These are phyloP conservation scores for Pythium monospermum DNA, from an alignment of 352 stramenopile species.

Conservation along the genomic window DNA sequence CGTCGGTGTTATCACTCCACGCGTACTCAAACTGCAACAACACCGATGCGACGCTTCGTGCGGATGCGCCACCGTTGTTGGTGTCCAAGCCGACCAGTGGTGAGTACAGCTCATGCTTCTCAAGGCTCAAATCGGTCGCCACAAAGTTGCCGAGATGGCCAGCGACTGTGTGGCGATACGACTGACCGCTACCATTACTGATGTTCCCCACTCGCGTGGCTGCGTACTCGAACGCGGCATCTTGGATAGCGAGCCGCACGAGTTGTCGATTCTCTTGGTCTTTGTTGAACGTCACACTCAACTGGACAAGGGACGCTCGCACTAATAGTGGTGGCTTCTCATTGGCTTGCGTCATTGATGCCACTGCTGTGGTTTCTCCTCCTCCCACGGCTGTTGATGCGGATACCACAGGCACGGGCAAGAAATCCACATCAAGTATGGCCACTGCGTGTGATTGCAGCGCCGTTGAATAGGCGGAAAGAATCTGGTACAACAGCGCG, in stretches of 20 bases:
- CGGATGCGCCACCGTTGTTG: slow-evolving; percentile 16
- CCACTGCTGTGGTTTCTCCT: too few species aligned
- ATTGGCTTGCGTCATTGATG: not conserved
- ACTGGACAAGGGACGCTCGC: slow-evolving; percentile 60
- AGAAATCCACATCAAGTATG: not conserved
- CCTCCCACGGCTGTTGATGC: too few species aligned
- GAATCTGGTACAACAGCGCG: slow-evolving; percentile 64
- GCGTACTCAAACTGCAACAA: slow-evolving; percentile 36
- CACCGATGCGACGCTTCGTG: slow-evolving; percentile 4
- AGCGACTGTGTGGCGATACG: slow-evolving; percentile 18
- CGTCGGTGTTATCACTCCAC: slow-evolving; percentile 11
- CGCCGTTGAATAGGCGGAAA: slow-evolving; percentile 47
- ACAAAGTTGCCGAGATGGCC: slow-evolving; percentile 72
- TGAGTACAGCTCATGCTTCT: slow-evolving; percentile 60
- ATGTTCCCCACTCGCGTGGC: slow-evolving; percentile 1
- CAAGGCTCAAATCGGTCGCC: slow-evolving; percentile 61
- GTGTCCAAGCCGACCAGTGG: slow-evolving; percentile 63
- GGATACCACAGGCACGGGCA: not conserved
- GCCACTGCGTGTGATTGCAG: slow-evolving; percentile 36
- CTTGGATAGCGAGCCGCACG: slow-evolving; percentile 49
- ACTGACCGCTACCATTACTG: not conserved
- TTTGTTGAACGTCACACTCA: slow-evolving; percentile 84
- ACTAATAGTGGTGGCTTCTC: slow-evolving; percentile 27
- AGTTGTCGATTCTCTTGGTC: slow-evolving; percentile 65
- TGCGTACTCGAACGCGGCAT: slow-evolving; percentile 45